These are phyloP conservation scores for Shiraia sp. DNA, from an alignment of 2,329 filamentous ascomycete species.

Conservation along the genomic window DNA sequence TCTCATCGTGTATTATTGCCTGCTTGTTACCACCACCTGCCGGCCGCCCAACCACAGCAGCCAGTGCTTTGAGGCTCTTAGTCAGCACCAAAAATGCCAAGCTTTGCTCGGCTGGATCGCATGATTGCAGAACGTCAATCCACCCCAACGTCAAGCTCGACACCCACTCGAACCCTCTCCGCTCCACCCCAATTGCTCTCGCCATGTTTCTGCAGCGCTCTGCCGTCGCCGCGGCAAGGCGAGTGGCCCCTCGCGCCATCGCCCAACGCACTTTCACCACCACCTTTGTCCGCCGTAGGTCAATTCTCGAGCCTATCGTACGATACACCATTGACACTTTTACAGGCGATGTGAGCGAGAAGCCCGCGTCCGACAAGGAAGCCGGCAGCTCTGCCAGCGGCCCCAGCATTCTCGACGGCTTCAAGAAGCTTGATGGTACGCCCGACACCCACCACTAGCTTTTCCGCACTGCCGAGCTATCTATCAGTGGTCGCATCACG, in stretches of 20 bases:
- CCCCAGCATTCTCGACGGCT: slow-evolving; percentile 33
- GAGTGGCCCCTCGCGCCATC: slow-evolving; percentile 47
- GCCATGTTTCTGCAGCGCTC: slow-evolving; percentile 56
- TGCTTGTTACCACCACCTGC: no score
- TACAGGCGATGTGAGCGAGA: slow-evolving; percentile 38
- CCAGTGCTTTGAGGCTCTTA: no score
- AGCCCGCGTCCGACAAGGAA: slow-evolving; percentile 45
- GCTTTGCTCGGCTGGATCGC: slow-evolving; percentile 21
- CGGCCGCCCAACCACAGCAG: no score
- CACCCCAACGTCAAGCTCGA: slow-evolving; percentile 33
- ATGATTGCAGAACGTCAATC: slow-evolving; percentile 26
- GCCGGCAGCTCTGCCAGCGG: slow-evolving; percentile 30
- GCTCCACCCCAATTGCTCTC: slow-evolving; percentile 43
- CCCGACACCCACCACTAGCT: slow-evolving; percentile 17
- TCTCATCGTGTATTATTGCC: no score
- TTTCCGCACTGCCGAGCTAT: slow-evolving; percentile 17
- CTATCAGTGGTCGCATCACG: neutral
- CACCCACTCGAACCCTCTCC: slow-evolving; percentile 36
- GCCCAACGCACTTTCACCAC: slow-evolving; percentile 53
- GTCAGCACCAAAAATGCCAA: slow-evolving; percentile 25
- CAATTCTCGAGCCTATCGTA: slow-evolving; percentile 33
- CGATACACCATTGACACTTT: slow-evolving; percentile 35
- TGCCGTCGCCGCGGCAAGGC: slow-evolving; percentile 52
- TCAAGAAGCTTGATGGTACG: slow-evolving; percentile 54
- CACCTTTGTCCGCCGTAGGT: slow-evolving; percentile 53